Evolutionary conservation across 1,284 basidiomycete genomes (phyloP).

Genomic region (Leucocoprinus gongylophorus): DNA sequence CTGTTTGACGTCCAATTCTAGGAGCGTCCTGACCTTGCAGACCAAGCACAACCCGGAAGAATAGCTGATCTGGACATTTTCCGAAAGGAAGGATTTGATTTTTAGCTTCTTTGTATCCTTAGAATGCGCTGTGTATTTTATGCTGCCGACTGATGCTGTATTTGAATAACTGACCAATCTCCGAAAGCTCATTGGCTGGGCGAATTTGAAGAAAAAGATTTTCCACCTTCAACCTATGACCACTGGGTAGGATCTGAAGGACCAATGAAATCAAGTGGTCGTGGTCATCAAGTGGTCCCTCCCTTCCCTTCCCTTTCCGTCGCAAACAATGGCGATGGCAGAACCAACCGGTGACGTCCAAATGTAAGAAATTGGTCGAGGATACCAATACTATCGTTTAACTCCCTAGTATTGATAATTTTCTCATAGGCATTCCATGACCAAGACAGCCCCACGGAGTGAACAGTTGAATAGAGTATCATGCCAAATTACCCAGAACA

Average conservation of each 20-base stretch:
- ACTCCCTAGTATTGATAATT: background rate
- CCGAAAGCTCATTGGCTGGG: conserved; percentile 1
- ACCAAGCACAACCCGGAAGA: conserved; percentile 48
- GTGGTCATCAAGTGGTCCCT: background rate
- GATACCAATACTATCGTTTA: background rate
- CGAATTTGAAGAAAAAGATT: too few relatives aligned
- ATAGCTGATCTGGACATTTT: conserved; percentile 56
- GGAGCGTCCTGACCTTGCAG: conserved; percentile 61
- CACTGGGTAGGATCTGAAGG: background rate
- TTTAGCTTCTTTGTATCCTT: conserved; percentile 37
- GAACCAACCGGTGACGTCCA: conserved; percentile 38
- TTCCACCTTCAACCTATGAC: background rate
- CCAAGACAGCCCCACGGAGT: conserved; percentile 23
- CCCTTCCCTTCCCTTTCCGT: background rate
- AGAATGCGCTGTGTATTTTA: background rate
- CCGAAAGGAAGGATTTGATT: conserved; percentile 78
- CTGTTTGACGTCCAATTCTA: conserved; percentile 21
- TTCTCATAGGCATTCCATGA: conserved; percentile 28
- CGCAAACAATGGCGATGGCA: background rate
- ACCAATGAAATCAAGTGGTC: conserved; percentile 3
- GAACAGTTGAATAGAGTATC: conserved; percentile 67
- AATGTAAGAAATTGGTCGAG: conserved; percentile 37
- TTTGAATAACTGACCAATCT: background rate
- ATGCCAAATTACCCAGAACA: conserved; percentile 60
- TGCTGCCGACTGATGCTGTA: background rate